Evolutionary conservation across 2,329 filamentous ascomycete genomes (phyloP), one percentile per base, ranked within the genome.

Genomic region (Dryadomyces quercus-mongolicae): DNA sequence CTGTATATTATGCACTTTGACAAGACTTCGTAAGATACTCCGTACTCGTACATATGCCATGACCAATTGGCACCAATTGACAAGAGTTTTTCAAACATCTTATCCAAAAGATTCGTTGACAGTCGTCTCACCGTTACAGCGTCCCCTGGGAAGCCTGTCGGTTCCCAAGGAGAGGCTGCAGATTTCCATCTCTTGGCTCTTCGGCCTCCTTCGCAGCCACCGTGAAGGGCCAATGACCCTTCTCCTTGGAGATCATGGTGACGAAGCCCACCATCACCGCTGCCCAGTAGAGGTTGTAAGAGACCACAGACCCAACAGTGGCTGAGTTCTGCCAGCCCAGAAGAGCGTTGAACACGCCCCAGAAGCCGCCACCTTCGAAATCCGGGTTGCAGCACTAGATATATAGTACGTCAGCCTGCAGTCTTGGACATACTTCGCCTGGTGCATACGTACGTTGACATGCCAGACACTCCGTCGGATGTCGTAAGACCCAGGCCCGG

Each of bases 281-380:
- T 51, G 92, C 69, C 90, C 89, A 95, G 71, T 94, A 95, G 12
- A 93, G 58, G 65, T 95, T 95, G 71, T 95, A 95, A 1, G 86
- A 83, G 58, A 95, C 82, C 56, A 95, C 86, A 0, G 87, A 91
- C 47, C 89, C 88, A 60, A 91, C 88, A 0, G 89, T 94, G 3
- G 88, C 89, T 13, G 86, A 88, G 70, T 95, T 95, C 57, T 82
- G 81, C 90, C 90, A 95, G 54, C 90, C 89, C 8, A 95, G 75
- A 52, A 95, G 75, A 55, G 87, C 83, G 62, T 94, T 93, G 74
- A 95, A 88, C 60, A 95, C 82, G 53, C 87, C 88, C 89, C 88
- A 95, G 46, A 85, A 86, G 42, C 84, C 82, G 18, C 58, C 58
- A n/a, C 86, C 85, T 56, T 88, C 83, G 47, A 85, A 68, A 51